A percentile compares a stretch with the other conserved stretches of the same genome.
phyloP scores from a whole-genome alignment of 1,284 basidiomycete species.

The Trichosporon faecale region DNA sequence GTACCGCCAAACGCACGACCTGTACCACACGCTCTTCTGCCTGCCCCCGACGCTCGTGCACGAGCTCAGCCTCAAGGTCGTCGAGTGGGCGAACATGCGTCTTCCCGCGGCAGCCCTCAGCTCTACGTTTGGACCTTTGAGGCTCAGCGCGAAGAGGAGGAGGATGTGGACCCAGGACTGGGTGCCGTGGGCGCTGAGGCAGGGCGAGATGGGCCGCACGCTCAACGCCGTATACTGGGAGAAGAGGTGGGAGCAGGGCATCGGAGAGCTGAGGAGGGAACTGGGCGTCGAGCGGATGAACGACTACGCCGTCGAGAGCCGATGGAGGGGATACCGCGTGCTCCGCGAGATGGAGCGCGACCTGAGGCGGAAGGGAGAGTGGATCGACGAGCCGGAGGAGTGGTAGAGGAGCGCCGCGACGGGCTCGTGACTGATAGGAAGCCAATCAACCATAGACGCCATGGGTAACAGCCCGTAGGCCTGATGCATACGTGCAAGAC shows the following conservation, averaged over 20 bases:
- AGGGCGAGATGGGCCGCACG: constrained; percentile 67
- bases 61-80: constrained; percentile 93
- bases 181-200: constrained; percentile 83
- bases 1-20: constrained; percentile 95
- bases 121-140: constrained; percentile 64
- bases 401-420: constrained; percentile 32
- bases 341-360: constrained; percentile 49
- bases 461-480: neutral
- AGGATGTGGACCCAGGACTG: constrained; percentile 60
- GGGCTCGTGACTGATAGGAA: too few relatives aligned
- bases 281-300: constrained; percentile 61
- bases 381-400: constrained; percentile 51
- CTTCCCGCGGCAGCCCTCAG: constrained; percentile 85
- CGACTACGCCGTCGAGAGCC: constrained; percentile 35
- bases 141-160: constrained; percentile 41
- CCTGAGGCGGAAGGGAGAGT: constrained; percentile 46
- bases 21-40: constrained; percentile 85
- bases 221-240: constrained; percentile 96
- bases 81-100: constrained; percentile 89
- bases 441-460: neutral
- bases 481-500: constrained; percentile 1
- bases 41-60: constrained; percentile 86
- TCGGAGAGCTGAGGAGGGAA: constrained; percentile 74
- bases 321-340: constrained; percentile 52
- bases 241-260: constrained; percentile 79